Conservation (phyloP, 78 protist species). For the Dictyostelium firmibasis region DNA sequence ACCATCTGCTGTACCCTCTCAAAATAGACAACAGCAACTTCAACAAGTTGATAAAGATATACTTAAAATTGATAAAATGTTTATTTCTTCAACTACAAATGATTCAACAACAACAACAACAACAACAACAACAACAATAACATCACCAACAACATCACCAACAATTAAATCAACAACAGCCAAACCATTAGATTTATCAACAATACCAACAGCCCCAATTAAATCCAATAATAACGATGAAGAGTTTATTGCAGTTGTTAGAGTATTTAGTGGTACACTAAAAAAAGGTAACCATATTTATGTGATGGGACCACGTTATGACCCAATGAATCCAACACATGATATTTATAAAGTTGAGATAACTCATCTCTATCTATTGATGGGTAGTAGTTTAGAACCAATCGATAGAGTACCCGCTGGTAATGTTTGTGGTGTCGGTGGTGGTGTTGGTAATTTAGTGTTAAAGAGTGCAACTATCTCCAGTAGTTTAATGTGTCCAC, state of each 20-base stretch:
- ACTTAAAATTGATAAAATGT: neutral
- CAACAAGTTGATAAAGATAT: neutral
- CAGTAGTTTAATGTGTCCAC: conserved; percentile 59
- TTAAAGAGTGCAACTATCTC: conserved; percentile 91
- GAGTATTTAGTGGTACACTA: conserved; percentile 91
- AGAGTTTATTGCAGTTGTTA: conserved; percentile 89
- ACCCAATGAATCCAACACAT: conserved; percentile 75
- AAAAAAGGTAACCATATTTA: conserved; percentile 77
- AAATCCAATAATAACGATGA: conserved; percentile 24
- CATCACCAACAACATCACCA: neutral
- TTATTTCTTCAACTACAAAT: neutral
- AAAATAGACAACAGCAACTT: neutral
- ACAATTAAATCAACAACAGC: neutral
- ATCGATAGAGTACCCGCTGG: conserved; percentile 92
- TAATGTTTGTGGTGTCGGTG: conserved; percentile 92
- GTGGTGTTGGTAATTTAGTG: conserved; percentile 88
- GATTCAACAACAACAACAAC: neutral
- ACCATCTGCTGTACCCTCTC: conserved; percentile 65
- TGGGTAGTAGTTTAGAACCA: conserved; percentile 93
- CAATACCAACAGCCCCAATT: neutral
- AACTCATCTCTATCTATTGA: conserved; percentile 84
- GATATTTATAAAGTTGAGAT: conserved; percentile 54
- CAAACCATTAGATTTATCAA: neutral
- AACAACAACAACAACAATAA: neutral
- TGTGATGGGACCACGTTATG: conserved; percentile 82